These are phyloP conservation scores for Bipolaris gigantea DNA, from an alignment of 2,329 filamentous ascomycete genomes.

Conservation along the genomic window DNA sequence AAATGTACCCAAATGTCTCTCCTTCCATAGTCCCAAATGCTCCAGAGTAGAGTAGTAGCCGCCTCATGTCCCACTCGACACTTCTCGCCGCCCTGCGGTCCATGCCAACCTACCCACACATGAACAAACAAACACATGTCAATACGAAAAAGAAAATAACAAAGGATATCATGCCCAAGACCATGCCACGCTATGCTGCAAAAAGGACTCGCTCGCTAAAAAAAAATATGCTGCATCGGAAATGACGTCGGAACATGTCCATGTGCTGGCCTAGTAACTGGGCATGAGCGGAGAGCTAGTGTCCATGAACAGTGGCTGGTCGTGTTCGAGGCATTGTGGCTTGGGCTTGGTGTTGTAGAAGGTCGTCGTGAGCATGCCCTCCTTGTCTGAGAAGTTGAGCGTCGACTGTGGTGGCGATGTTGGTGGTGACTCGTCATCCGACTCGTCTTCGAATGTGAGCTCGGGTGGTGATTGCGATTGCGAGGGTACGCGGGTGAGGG, in stretches of 20 bases:
- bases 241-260: slow-evolving; percentile 32
- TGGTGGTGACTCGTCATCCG: slow-evolving; percentile 54
- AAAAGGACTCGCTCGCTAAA: slow-evolving; percentile 41
- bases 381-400: slow-evolving; percentile 52
- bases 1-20: slow-evolving; percentile 4
- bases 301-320: slow-evolving; percentile 48
- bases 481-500: slow-evolving; percentile 50
- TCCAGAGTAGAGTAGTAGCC: slow-evolving; percentile 29
- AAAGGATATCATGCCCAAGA: slow-evolving; percentile 36
- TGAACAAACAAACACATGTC: neutral
- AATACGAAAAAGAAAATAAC: slow-evolving; percentile 7
- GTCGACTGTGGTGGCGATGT: slow-evolving; percentile 50
- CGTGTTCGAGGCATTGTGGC: slow-evolving; percentile 43
- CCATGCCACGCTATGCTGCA: slow-evolving; percentile 28
- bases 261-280: slow-evolving; percentile 42
- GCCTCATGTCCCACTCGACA: slow-evolving; percentile 9
- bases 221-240: slow-evolving; percentile 42
- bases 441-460: slow-evolving; percentile 53
- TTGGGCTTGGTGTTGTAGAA: slow-evolving; percentile 48
- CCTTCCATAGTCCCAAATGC: slow-evolving; percentile 1
- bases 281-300: slow-evolving; percentile 45
- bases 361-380: slow-evolving; percentile 51
- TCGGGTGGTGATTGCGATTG: slow-evolving; percentile 53
- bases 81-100: slow-evolving; percentile 16
- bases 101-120: slow-evolving; percentile 14